Percentiles rank a stretch among this genome's conserved stretches.
phyloP scores from a whole-genome alignment of 257 asterid genomes.

The Sherardia arvensis region DNA sequence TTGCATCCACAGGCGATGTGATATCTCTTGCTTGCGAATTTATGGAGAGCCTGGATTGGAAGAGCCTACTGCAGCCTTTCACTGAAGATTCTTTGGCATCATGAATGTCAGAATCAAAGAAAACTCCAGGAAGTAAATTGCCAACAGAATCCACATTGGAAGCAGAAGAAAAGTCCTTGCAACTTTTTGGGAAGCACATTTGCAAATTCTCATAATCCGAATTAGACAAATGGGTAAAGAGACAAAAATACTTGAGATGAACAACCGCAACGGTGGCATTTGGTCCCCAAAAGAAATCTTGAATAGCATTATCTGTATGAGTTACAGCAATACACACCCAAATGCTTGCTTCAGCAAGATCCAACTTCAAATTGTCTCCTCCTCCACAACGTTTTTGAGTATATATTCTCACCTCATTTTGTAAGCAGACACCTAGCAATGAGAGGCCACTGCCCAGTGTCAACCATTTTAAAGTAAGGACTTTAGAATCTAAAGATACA shows the following conservation, averaged over 20 bases:
- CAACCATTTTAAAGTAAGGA: conserved; percentile 66
- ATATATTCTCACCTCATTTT: conserved; percentile 57
- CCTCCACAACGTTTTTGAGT: conserved; percentile 51
- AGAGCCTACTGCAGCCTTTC: conserved; percentile 13
- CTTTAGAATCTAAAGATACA: conserved; percentile 51
- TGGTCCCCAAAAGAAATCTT: conserved; percentile 88
- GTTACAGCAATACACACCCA: conserved; percentile 73
- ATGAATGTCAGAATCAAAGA: conserved; percentile 19
- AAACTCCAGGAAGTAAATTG: conserved; percentile 14
- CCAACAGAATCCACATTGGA: conserved; percentile 23
- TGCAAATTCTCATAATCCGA: conserved; percentile 26
- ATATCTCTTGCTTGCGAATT: conserved; percentile 25
- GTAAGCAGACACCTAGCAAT: conserved; percentile 71
- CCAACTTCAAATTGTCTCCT: conserved; percentile 46
- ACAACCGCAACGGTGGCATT: conserved; percentile 55
- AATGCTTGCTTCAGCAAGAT: conserved; percentile 39
- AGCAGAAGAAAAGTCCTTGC: conserved; percentile 12
- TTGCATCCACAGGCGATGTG: conserved; percentile 21
- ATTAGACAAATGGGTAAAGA: conserved; percentile 51
- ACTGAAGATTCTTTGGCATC: conserved; percentile 15
- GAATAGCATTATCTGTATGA: conserved; percentile 39
- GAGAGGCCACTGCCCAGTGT: conserved; percentile 66
- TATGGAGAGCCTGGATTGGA: conserved; percentile 21
- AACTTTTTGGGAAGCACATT: conserved; percentile 9
- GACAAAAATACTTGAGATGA: conserved; percentile 54